Percentiles rank a stretch among this genome's conserved stretches.
phyloP scores from a whole-genome alignment of 495 filamentous ascomycete species.

The Aspergillus funiculosus region DNA sequence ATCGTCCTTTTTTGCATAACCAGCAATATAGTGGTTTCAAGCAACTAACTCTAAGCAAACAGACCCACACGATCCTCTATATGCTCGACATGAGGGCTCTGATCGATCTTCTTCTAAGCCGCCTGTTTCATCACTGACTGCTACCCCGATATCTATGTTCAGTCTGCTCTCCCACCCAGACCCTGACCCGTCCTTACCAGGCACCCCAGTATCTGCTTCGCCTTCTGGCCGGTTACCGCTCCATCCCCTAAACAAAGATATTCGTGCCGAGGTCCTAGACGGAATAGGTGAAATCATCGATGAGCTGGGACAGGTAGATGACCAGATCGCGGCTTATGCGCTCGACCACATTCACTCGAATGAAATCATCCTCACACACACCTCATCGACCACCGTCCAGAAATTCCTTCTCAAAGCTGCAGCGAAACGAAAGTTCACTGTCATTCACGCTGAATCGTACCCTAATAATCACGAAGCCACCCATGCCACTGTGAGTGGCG shows the following conservation, averaged over 20 bases:
- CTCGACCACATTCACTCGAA: slow-evolving; percentile 85
- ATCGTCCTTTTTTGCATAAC: slow-evolving; percentile 1
- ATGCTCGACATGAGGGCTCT: slow-evolving; percentile 29
- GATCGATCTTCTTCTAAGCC: slow-evolving; percentile 46
- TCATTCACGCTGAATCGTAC: slow-evolving; percentile 69
- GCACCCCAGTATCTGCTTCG: slow-evolving; percentile 40
- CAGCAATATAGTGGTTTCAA: not conserved
- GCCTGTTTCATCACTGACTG: slow-evolving; percentile 51
- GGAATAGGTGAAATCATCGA: slow-evolving; percentile 89
- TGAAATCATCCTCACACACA: slow-evolving; percentile 82
- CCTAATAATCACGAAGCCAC: slow-evolving; percentile 61
- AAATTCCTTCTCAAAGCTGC: slow-evolving; percentile 81
- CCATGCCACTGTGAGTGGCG: slow-evolving; percentile 54
- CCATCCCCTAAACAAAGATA: slow-evolving; percentile 45
- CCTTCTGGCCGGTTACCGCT: slow-evolving; percentile 33
- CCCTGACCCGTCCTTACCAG: slow-evolving; percentile 39
- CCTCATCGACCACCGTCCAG: slow-evolving; percentile 74
- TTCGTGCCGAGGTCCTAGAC: slow-evolving; percentile 82
- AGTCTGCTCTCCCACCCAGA: slow-evolving; percentile 66
- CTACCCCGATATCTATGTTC: slow-evolving; percentile 66
- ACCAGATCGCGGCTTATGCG: slow-evolving; percentile 79
- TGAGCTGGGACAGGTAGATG: slow-evolving; percentile 80
- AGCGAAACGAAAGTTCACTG: slow-evolving; percentile 77
- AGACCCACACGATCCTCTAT: slow-evolving; percentile 36
- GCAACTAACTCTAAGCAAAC: slow-evolving; percentile 13